Conservation (phyloP, 1,284 basidiomycete species). For the Leccinum pallidistipes region DNA sequence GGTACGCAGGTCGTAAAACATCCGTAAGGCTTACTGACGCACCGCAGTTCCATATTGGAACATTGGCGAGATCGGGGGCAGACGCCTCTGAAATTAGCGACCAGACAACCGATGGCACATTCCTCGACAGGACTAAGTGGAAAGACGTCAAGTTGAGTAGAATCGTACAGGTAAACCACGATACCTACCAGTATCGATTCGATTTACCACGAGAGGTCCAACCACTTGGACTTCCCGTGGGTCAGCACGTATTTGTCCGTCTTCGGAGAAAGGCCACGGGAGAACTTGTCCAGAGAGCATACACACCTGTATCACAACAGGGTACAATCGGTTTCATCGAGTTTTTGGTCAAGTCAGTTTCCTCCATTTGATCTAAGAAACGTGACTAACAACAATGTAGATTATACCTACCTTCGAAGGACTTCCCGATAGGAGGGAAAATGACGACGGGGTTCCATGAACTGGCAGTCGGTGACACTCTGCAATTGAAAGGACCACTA, state of each 20-base stretch:
- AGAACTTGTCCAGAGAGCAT: slow-evolving; percentile 58
- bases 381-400: slow-evolving; percentile 17
- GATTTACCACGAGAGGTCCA: slow-evolving; percentile 45
- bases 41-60: slow-evolving; percentile 45
- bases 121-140: too few species aligned
- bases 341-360: slow-evolving; percentile 52
- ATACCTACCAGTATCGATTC: slow-evolving; percentile 57
- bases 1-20: slow-evolving; percentile 28
- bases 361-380: background rate
- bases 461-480: slow-evolving; percentile 47
- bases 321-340: slow-evolving; percentile 51
- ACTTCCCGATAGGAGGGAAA: slow-evolving; percentile 50
- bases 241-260: slow-evolving; percentile 63
- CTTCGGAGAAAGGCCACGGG: slow-evolving; percentile 43
- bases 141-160: slow-evolving; percentile 46
- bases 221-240: slow-evolving; percentile 57
- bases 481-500: slow-evolving; percentile 68
- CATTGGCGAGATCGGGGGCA: slow-evolving; percentile 24
- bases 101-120: slow-evolving; percentile 18
- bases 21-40: slow-evolving; percentile 14
- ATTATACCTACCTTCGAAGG: slow-evolving; percentile 46
- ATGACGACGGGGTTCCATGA: slow-evolving; percentile 57
- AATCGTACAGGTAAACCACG: slow-evolving; percentile 44
- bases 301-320: slow-evolving; percentile 57
- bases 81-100: background rate